Conservation (phyloP, 768 basidiomycete genomes). For the Psilocybe azurescens region DNA sequence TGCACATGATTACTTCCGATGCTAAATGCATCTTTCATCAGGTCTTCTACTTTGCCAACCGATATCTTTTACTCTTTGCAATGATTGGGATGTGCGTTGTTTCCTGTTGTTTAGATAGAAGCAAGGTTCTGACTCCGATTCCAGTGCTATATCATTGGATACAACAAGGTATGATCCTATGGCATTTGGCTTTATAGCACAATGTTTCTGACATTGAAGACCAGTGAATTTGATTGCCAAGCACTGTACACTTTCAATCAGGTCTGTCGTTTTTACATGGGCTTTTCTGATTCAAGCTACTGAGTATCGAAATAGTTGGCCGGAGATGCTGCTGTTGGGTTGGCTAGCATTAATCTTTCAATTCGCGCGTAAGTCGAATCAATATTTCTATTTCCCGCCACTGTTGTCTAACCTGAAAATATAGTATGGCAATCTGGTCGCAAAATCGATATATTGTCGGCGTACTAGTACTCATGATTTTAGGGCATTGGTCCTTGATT, state of each 20-base stretch:
- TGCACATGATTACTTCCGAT: neutral
- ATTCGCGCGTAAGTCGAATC: conserved; percentile 53
- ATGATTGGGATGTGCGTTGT: conserved; percentile 68
- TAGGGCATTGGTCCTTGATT: conserved; percentile 76
- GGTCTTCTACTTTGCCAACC: conserved; percentile 72
- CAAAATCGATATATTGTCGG: conserved; percentile 58
- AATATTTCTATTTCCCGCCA: no score
- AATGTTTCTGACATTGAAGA: neutral
- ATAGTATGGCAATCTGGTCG: conserved; percentile 65
- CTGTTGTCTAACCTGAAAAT: no score
- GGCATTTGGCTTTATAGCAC: neutral
- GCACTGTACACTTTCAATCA: conserved; percentile 69
- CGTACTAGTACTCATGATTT: conserved; percentile 55
- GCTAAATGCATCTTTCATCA: conserved; percentile 24
- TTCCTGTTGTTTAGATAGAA: conserved; percentile 13
- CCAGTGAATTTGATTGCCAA: conserved; percentile 62
- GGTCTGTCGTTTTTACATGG: conserved; percentile 26
- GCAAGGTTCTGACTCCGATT: neutral
- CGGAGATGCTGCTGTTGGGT: conserved; percentile 54
- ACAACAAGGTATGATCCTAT: conserved; percentile 37
- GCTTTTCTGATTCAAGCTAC: neutral
- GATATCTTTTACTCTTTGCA: conserved; percentile 69
- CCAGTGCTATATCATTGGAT: conserved; percentile 58
- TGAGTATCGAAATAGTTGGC: conserved; percentile 18
- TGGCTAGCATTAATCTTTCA: conserved; percentile 66